phyloP scores from a whole-genome alignment of 495 filamentous ascomycete species.

The Neurospora sp. region DNA sequence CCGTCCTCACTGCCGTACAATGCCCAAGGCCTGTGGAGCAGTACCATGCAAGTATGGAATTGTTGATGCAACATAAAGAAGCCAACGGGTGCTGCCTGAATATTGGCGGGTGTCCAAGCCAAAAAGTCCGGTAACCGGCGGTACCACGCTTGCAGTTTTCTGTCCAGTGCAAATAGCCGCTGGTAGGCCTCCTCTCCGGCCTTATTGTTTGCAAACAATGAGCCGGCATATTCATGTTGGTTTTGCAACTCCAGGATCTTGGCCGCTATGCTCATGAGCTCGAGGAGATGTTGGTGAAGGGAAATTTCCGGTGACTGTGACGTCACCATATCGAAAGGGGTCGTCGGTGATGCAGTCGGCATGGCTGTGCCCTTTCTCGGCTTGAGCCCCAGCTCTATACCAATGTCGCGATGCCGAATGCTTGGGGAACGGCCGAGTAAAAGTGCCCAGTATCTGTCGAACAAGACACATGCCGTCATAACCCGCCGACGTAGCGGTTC shows the following conservation, averaged over 20 bases:
- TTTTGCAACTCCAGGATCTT: constrained; percentile 35
- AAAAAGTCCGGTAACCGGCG: constrained; percentile 35
- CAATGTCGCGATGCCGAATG: constrained; percentile 41
- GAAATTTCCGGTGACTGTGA: constrained; percentile 25
- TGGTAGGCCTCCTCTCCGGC: constrained; percentile 33
- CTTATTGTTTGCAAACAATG: constrained; percentile 15
- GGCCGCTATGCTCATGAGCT: constrained; percentile 43
- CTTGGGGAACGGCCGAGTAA: constrained; percentile 41
- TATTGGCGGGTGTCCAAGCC: constrained; percentile 38
- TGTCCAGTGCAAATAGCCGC: constrained; percentile 35
- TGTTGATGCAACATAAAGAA: constrained; percentile 46
- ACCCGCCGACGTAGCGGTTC: constrained; percentile 26
- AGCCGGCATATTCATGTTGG: constrained; percentile 4
- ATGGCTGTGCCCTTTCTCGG: constrained; percentile 12
- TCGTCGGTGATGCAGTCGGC: not conserved
- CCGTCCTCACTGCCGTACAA: constrained; percentile 21
- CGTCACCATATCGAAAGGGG: not conserved
- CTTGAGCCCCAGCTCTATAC: constrained; percentile 26
- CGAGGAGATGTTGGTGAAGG: constrained; percentile 36
- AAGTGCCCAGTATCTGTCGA: constrained; percentile 43
- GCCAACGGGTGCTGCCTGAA: constrained; percentile 36
- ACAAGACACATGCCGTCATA: constrained; percentile 40
- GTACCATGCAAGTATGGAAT: constrained; percentile 39
- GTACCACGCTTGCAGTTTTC: constrained; percentile 43
- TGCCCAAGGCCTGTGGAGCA: constrained; percentile 41